phyloP scores from a whole-genome alignment of 768 basidiomycete species.

The Collybia nuda region DNA sequence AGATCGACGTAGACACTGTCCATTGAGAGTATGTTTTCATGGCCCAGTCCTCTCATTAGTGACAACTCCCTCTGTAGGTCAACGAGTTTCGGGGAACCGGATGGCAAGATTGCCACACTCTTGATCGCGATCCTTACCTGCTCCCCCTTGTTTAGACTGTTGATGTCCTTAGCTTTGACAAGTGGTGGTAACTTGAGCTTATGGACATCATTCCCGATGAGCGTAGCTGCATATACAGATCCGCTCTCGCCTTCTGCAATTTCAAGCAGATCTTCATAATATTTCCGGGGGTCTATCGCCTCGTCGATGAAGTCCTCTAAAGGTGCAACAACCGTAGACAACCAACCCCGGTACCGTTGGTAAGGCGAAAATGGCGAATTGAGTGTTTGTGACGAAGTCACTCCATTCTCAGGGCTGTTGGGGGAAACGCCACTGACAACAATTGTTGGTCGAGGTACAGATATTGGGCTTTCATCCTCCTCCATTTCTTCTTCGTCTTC shows the following conservation, averaged over 20 bases:
- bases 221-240: slow-evolving; percentile 53
- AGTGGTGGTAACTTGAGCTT: slow-evolving; percentile 39
- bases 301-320: slow-evolving; percentile 66
- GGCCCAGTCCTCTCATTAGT: slow-evolving; percentile 55
- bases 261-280: slow-evolving; percentile 69
- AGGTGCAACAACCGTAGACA: slow-evolving; percentile 57
- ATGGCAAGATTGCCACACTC: slow-evolving; percentile 58
- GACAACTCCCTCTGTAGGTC: slow-evolving; percentile 63
- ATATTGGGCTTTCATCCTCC: slow-evolving; percentile 8
- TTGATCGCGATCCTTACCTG: slow-evolving; percentile 73
- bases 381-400: slow-evolving; percentile 27
- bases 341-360: slow-evolving; percentile 61
- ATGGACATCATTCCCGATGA: slow-evolving; percentile 27
- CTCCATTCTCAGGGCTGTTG: slow-evolving; percentile 33
- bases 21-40: slow-evolving; percentile 64
- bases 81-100: slow-evolving; percentile 59
- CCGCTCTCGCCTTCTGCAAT: slow-evolving; percentile 86
- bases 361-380: slow-evolving; percentile 37
- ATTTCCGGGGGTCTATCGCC: slow-evolving; percentile 56
- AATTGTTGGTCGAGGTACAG: slow-evolving; percentile 30
- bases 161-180: slow-evolving; percentile 36
- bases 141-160: slow-evolving; percentile 29
- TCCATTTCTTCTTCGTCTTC: slow-evolving; percentile 24
- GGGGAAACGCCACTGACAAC: slow-evolving; percentile 28
- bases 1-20: slow-evolving; percentile 72